Evolutionary conservation across 2,329 filamentous ascomycete species (phyloP), one percentile per base, ranked within the genome.

Genomic region (Alternaria metachromatica): DNA sequence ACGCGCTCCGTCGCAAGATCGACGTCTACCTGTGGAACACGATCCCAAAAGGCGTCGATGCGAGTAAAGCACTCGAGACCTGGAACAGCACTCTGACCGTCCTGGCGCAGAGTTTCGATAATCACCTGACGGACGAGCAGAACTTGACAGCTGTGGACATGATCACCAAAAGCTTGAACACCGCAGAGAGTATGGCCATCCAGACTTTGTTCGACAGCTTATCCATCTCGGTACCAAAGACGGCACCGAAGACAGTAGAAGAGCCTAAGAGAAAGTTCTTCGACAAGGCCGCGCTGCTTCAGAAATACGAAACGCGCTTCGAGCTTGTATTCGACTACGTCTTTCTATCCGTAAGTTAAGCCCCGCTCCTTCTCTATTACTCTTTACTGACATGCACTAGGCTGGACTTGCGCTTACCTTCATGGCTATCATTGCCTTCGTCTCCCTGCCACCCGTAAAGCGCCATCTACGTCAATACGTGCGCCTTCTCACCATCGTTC

Each of bases 151-250:
- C 46, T 3, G 26, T 41, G 18, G 56, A 21, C 12, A 30, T 45
- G 46, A 21, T 53, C 13, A 23, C 20, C 20, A 25, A 26, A 1
- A 45, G 56, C n/a, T 23, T 59, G 25, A 53, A 53, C 20, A 53
- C 25, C 8, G 56, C 56, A 12, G 56, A 59, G 20, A 45, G 46
- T 4, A 44, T 59, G 56, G 56, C 56, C 4, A 53, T 59, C 12
- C 74, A 73, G 54, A 72, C 71, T 5, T 55, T 76, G 3, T 73
- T 77, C 28, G 70, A 74, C 37, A 71, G 65, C 11, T 62, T 77
- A 5, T 65, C 66, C 13, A 69, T 77, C 3, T 64, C 64, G 5
- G 49, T 67, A 12, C 48, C 56, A 1, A 53, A 53, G 33, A 26
- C 48, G 5, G 67, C 70, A 13, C 67, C 72, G 62, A 62, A 59